phyloP scores from a whole-genome alignment of 345 rosid species.

The Gossypium ekmanianum region DNA sequence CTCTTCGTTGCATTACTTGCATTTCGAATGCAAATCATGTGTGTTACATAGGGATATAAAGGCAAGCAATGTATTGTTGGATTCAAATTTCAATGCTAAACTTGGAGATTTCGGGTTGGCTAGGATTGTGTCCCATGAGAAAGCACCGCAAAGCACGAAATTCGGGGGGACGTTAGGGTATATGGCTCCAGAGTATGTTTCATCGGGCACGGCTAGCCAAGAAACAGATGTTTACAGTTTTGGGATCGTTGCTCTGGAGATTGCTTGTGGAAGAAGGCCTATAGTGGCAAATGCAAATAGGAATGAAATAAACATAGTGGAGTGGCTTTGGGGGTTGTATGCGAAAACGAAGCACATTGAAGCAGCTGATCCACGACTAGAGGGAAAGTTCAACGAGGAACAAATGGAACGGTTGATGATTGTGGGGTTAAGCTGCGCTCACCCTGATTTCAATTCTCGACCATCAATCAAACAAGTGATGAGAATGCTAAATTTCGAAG shows the following conservation, averaged over 20 bases:
- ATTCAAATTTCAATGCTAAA: slow-evolving; percentile 30
- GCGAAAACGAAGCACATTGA: neutral
- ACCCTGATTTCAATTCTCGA: slow-evolving; percentile 11
- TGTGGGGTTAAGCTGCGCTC: slow-evolving; percentile 23
- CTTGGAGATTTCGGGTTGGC: slow-evolving; percentile 40
- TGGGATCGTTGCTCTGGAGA: slow-evolving; percentile 18
- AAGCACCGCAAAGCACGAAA: slow-evolving; percentile 3
- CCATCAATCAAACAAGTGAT: slow-evolving; percentile 25
- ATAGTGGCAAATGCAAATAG: neutral
- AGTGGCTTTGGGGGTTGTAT: slow-evolving; percentile 28
- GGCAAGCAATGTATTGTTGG: slow-evolving; percentile 30
- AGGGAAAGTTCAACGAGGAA: neutral
- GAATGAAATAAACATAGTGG: neutral
- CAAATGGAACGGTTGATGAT: slow-evolving; percentile 19
- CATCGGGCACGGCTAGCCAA: slow-evolving; percentile 10
- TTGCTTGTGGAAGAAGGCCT: slow-evolving; percentile 25
- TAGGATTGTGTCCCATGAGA: slow-evolving; percentile 21
- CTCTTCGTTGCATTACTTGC: slow-evolving; percentile 25
- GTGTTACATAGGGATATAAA: slow-evolving; percentile 34
- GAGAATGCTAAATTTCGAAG: slow-evolving; percentile 12
- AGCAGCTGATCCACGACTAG: neutral
- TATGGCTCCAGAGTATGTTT: slow-evolving; percentile 20
- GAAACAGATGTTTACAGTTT: slow-evolving; percentile 23
- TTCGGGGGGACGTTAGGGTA: slow-evolving; percentile 23
- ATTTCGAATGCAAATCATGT: slow-evolving; percentile 21